phyloP scores from a whole-genome alignment of 116 monocot genomes.

The Phalaenopsis hybrid region DNA sequence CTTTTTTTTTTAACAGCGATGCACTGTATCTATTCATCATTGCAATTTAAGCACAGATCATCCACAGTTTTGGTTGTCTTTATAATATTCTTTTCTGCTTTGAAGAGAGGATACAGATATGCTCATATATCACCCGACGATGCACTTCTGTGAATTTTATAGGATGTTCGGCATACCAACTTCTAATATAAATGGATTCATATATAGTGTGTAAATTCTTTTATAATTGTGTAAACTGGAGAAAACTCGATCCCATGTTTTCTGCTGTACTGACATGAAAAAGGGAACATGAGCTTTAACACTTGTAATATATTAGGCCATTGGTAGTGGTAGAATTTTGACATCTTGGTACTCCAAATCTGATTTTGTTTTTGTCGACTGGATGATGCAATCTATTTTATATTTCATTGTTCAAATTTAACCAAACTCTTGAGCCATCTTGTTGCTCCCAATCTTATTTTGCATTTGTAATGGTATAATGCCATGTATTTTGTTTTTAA shows the following conservation, averaged over 20 bases:
- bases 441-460: neutral
- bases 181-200: neutral
- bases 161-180: too few relatives aligned
- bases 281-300: too few relatives aligned
- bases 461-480: neutral
- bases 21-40: too few relatives aligned
- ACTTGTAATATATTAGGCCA: neutral
- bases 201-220: neutral
- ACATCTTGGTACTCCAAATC: neutral
- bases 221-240: neutral
- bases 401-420: too few relatives aligned
- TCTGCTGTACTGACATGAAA: neutral
- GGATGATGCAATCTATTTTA: too few relatives aligned
- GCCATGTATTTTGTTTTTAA: neutral
- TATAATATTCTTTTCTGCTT: too few relatives aligned
- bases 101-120: too few relatives aligned
- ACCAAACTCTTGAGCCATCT: neutral
- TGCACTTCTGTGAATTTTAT: neutral
- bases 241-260: neutral
- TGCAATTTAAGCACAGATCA: too few relatives aligned
- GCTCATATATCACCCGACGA: neutral
- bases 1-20: too few relatives aligned
- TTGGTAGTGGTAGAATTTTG: neutral
- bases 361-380: neutral
- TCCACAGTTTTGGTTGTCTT: too few relatives aligned